Conservation (phyloP, 2,329 filamentous ascomycete genomes). For the Botryotinia narcissicola region DNA sequence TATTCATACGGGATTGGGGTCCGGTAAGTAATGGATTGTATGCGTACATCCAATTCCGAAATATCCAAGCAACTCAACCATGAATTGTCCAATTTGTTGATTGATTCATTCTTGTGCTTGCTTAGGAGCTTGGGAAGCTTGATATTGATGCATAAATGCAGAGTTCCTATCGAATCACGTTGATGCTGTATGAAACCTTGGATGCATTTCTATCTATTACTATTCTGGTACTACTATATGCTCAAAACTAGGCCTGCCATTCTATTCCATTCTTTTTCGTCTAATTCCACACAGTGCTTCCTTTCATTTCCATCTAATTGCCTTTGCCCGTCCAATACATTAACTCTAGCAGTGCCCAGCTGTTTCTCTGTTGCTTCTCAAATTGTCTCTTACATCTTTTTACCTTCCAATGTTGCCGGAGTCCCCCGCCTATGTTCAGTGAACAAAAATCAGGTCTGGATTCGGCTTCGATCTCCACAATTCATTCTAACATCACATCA, state of each 20-base stretch:
- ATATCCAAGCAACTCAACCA: not conserved
- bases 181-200: not conserved
- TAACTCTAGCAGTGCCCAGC: constrained; percentile 7
- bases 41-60: constrained; percentile 7
- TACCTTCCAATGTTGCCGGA: constrained; percentile 9
- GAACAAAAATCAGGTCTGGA: constrained; percentile 11
- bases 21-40: not conserved
- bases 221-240: not conserved
- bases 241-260: not conserved
- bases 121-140: constrained; percentile 2
- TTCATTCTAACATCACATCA: constrained; percentile 21
- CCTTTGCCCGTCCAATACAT: not conserved
- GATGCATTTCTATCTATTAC: not conserved
- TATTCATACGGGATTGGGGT: not conserved
- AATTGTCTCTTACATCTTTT: not conserved
- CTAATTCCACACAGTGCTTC: not conserved
- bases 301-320: constrained; percentile 7
- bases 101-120: constrained; percentile 1
- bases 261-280: not conserved
- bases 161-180: not conserved
- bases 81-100: not conserved
- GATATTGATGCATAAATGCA: constrained; percentile 1
- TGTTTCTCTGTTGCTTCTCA: constrained; percentile 1
- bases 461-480: constrained; percentile 17
- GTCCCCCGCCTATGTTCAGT: constrained; percentile 16